Conservation (phyloP, 2,329 filamentous ascomycete genomes). For the Colletotrichum sp. region DNA sequence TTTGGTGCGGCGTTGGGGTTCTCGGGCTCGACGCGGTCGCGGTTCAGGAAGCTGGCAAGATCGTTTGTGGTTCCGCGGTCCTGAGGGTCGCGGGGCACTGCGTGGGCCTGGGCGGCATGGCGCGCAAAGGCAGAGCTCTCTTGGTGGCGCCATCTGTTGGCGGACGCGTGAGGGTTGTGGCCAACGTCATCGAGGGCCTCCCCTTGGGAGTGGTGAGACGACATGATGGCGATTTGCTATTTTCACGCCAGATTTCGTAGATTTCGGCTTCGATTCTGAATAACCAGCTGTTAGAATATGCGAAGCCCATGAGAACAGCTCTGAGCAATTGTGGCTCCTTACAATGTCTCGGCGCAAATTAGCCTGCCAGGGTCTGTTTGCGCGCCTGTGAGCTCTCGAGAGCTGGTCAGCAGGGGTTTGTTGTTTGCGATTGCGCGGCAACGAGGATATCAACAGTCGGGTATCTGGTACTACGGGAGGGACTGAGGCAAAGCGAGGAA, state of each 20-base stretch:
- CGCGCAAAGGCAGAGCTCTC: constrained; percentile 63
- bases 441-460: not conserved
- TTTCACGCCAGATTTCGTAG: constrained; percentile 30
- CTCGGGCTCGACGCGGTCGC: constrained; percentile 52
- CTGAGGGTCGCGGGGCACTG: constrained; percentile 45
- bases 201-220: constrained; percentile 23
- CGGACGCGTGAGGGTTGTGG: constrained; percentile 60
- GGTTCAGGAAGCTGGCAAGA: constrained; percentile 62
- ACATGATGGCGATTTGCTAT: constrained; percentile 18
- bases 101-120: constrained; percentile 42
- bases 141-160: constrained; percentile 67
- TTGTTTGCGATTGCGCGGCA: not conserved
- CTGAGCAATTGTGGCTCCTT: constrained; percentile 7
- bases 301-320: not conserved
- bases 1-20: constrained; percentile 33
- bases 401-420: not conserved
- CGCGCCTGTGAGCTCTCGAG: not conserved
- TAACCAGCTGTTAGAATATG: not conserved
- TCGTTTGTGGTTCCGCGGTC: constrained; percentile 50
- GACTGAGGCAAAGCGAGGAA: not conserved
- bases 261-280: constrained; percentile 11
- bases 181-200: constrained; percentile 34
- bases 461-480: not conserved
- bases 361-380: not conserved
- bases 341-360: constrained; percentile 20